Base-by-base conservation (phyloP, 1,284 basidiomycete genomes). In the Chiua sp. region DNA sequence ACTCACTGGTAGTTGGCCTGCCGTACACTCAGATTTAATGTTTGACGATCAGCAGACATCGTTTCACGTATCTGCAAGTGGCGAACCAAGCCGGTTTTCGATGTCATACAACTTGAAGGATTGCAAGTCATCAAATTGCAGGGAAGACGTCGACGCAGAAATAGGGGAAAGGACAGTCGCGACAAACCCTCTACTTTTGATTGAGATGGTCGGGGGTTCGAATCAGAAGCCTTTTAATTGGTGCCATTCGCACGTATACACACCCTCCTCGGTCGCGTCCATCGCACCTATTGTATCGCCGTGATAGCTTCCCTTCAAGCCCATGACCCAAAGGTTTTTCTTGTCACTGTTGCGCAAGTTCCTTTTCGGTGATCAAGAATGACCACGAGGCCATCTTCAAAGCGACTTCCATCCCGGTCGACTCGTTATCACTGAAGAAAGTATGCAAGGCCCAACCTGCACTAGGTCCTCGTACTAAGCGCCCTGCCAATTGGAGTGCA, bases 201-300 rank as follows among this genome's bases (percentile, higher is more conserved):
- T 84, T 3, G 84, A 81, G 22, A 98, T 81, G 4, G 86, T 87
- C 0, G 97, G 96, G 7, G 96, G 88, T 12, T 96, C 94, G 66
- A 99, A 87, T 97, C 97, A 99, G 70, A 87, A 90, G 0, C 97
- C 97, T 70, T 94, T 90, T 4, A 94, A 90, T 51, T 91, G 82
- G 74, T 99, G 96, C 97, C 97, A 99, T 75, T 98, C 94, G 61
- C 96, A 98, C 22, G 92, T 96, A 76, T 93, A 99, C 1, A 97
- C 90, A 16, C 93, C 92, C 69, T 95, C 92, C 65, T 91, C 88
- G 66, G 90, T 93, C 5, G 97, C 97, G 67, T 98, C 94, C 97
- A 99, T 98, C 1, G 91, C 91, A 2, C 97, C 97, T 66, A 98
- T 98, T 22, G 97, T 98, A 75, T 99, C 97, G 8, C 97, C 97